Conservation (phyloP, 176 grass and related monocot species). For the Oryza officinalis region DNA sequence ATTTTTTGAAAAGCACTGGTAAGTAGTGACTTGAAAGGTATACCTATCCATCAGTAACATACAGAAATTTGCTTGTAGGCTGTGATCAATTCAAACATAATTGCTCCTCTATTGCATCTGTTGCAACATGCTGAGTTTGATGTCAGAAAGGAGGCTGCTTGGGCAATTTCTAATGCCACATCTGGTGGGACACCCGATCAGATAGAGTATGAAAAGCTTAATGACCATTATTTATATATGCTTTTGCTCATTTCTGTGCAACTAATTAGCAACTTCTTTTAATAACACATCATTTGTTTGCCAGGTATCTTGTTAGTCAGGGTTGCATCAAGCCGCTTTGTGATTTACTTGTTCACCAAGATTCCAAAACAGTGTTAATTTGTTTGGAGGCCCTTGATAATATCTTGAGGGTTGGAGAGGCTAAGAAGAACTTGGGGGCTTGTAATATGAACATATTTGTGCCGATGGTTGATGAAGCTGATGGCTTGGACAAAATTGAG, state of each 20-base stretch:
- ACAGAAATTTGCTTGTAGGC: constrained; percentile 30
- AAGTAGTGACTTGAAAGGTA: not conserved
- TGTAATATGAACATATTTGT: constrained; percentile 49
- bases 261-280: not conserved
- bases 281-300: not conserved
- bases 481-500: constrained; percentile 70
- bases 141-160: constrained; percentile 53
- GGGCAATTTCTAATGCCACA: constrained; percentile 48
- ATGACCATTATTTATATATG: constrained; percentile 14
- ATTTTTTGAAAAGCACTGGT: not conserved
- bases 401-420: constrained; percentile 55
- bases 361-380: constrained; percentile 41
- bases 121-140: constrained; percentile 50
- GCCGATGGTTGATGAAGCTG: constrained; percentile 61
- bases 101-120: constrained; percentile 42
- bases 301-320: constrained; percentile 57
- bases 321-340: constrained; percentile 65
- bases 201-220: constrained; percentile 41
- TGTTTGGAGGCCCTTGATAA: constrained; percentile 64
- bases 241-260: constrained; percentile 8
- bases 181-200: constrained; percentile 53
- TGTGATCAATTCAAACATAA: constrained; percentile 56
- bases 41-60: not conserved
- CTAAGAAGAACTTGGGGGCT: constrained; percentile 38
- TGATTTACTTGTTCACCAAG: constrained; percentile 47